Evolutionary conservation across 169 alveolate species (phyloP), one percentile per base, ranked within the genome.

Genomic region (Plasmodium gallinaceum): DNA sequence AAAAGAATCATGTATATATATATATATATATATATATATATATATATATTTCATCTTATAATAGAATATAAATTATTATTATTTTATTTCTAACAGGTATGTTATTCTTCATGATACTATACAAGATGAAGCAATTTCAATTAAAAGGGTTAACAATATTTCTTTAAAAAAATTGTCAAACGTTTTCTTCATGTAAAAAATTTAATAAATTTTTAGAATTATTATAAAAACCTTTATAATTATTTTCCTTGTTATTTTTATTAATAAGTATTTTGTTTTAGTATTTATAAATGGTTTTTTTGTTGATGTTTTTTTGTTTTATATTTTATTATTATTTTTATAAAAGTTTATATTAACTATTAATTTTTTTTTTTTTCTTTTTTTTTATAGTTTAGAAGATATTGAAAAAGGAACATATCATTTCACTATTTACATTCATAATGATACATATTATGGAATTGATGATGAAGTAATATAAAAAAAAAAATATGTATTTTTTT

Each of bases 81-180:
- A 14, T 42, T 66, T 14, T 14, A 14, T 54, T 12, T 52, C 52
- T 0, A 8, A 10, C 52, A 78, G 89, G 89, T 78, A 64, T 69
- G 78, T 76, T 43, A 64, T 78, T 48, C 89, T 78, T 16, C 89
- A 78, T 24, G 89, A 78, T 58, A 16, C 57, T 16, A 16, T 18
- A 18, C 71, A 78, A 78, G 76, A 78, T 58, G 65, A 57, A 78
- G 45, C 89, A 20, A 43, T 78, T 32, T 78, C 89, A 43, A 78
- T 78, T 45, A 78, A 78, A 69, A 64, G 89, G 24, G 64, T 64
- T 46, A 78, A 16, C 58, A 64, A 48, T 48, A 9, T 26, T n/a
- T 16, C 75, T 26, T 42, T 58, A 62, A 78, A 65, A 69, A 78
- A 65, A 64, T 37, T 70, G 46, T 64, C 89, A 6, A 32, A 66